phyloP scores from a whole-genome alignment of 2,329 filamentous ascomycete species.

The Zopfia rhizophila region DNA sequence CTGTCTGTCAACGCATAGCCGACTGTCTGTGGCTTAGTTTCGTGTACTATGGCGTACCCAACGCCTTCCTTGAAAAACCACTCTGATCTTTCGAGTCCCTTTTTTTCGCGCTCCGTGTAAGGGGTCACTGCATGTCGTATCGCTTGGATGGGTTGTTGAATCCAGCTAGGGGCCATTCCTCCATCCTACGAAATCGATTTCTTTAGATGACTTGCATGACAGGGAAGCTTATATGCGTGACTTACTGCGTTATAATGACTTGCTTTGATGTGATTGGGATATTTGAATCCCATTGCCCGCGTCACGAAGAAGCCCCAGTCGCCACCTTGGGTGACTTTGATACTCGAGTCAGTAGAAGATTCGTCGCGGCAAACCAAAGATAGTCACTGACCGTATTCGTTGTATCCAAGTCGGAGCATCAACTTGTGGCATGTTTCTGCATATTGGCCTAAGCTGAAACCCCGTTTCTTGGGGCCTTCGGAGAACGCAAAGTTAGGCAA shows the following conservation, averaged over 20 bases:
- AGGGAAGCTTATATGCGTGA: no score
- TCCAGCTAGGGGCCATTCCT: constrained; percentile 56
- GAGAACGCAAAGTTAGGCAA: constrained; percentile 64
- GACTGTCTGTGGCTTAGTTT: constrained; percentile 75
- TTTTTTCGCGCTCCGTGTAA: constrained; percentile 64
- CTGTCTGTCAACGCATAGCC: constrained; percentile 74
- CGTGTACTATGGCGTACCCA: constrained; percentile 68
- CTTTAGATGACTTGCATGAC: no score
- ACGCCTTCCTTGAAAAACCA: constrained; percentile 66
- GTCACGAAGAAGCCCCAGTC: constrained; percentile 74
- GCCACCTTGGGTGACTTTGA: constrained; percentile 64
- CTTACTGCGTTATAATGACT: constrained; percentile 72
- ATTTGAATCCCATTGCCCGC: constrained; percentile 66
- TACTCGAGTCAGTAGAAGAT: no score
- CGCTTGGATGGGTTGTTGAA: constrained; percentile 67
- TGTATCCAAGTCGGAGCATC: constrained; percentile 72
- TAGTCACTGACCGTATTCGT: constrained; percentile 52
- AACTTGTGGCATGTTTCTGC: constrained; percentile 71
- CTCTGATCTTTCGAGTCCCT: constrained; percentile 59
- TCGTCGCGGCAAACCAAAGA: no score
- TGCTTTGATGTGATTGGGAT: constrained; percentile 65
- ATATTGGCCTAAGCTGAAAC: constrained; percentile 67
- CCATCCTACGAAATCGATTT: no score
- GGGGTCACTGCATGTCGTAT: constrained; percentile 66
- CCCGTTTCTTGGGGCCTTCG: constrained; percentile 56